These are phyloP conservation scores for Malus hybrid DNA, from an alignment of 331 rosid genomes.

Conservation along the genomic window DNA sequence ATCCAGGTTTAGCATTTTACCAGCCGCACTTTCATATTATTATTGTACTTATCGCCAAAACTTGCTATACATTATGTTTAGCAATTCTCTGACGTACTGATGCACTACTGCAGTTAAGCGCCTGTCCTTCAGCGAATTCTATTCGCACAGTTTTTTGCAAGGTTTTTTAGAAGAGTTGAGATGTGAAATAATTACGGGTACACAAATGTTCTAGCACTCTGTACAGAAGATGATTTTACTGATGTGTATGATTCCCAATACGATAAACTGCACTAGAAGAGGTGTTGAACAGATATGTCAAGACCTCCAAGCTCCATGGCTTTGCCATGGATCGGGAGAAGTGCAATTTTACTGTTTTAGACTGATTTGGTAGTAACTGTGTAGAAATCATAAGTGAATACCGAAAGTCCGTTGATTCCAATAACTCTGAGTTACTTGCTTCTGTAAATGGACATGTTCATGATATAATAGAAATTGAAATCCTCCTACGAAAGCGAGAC, in stretches of 20 bases:
- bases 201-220: not conserved
- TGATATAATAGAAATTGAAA: not conserved
- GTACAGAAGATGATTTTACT: not conserved
- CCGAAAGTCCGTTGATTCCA: not conserved
- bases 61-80: not conserved
- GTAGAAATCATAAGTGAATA: not conserved
- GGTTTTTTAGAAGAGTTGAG: slow-evolving; percentile 11
- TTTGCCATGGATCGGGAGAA: not conserved
- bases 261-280: not conserved
- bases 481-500: not conserved
- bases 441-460: not conserved
- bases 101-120: slow-evolving; percentile 34
- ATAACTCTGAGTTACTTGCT: not conserved
- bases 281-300: not conserved
- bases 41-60: not conserved
- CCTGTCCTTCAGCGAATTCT: slow-evolving; percentile 49
- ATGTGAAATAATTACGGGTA: not conserved
- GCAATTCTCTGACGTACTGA: slow-evolving; percentile 1
- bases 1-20: slow-evolving; percentile 43
- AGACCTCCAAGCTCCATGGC: not conserved
- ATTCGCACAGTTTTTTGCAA: slow-evolving; percentile 32
- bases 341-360: not conserved
- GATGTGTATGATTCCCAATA: not conserved
- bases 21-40: not conserved
- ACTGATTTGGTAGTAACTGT: not conserved